These are phyloP conservation scores for Calamus simplicifolius DNA, from an alignment of 176 grass and related monocot species.

Conservation along the genomic window DNA sequence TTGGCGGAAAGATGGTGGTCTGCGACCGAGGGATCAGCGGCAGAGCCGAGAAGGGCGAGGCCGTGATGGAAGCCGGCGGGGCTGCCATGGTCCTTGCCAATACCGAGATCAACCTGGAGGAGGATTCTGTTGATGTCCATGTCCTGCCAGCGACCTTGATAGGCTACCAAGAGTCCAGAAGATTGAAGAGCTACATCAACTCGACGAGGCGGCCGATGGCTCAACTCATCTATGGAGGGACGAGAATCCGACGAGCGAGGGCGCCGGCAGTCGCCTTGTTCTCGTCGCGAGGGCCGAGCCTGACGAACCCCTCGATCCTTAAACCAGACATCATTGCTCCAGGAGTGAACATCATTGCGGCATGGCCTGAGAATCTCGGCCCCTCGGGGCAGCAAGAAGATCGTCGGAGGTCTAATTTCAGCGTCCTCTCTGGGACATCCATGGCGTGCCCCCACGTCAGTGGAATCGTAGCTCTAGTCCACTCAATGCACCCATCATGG, in stretches of 20 bases:
- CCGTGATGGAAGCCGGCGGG: constrained; percentile 51
- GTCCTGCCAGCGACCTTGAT: constrained; percentile 58
- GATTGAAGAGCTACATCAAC: constrained; percentile 63
- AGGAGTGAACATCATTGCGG: constrained; percentile 93
- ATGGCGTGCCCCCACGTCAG: constrained; percentile 86
- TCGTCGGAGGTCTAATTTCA: constrained; percentile 55
- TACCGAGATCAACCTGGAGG: constrained; percentile 61
- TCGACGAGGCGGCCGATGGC: constrained; percentile 36
- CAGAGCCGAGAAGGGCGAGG: constrained; percentile 64
- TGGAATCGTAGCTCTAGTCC: constrained; percentile 60
- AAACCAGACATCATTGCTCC: constrained; percentile 78
- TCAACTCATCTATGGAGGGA: constrained; percentile 52
- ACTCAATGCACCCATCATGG: constrained; percentile 49
- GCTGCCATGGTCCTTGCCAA: constrained; percentile 72
- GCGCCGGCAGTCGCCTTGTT: constrained; percentile 64
- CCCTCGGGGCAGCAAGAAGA: constrained; percentile 63
- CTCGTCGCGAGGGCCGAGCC: constrained; percentile 67
- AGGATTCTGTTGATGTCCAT: constrained; percentile 81
- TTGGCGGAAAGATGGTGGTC: constrained; percentile 72
- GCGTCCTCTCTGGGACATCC: constrained; percentile 79
- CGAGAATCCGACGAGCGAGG: constrained; percentile 35
- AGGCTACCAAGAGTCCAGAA: constrained; percentile 42
- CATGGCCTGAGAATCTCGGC: constrained; percentile 55
- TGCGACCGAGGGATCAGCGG: constrained; percentile 73
- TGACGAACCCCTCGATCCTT: constrained; percentile 66